A percentile compares a stretch with the other conserved stretches of the same genome.
These are phyloP conservation scores for Protomyces gravidus DNA, from an alignment of 1,139 yeast genomes.

Conservation along the genomic window DNA sequence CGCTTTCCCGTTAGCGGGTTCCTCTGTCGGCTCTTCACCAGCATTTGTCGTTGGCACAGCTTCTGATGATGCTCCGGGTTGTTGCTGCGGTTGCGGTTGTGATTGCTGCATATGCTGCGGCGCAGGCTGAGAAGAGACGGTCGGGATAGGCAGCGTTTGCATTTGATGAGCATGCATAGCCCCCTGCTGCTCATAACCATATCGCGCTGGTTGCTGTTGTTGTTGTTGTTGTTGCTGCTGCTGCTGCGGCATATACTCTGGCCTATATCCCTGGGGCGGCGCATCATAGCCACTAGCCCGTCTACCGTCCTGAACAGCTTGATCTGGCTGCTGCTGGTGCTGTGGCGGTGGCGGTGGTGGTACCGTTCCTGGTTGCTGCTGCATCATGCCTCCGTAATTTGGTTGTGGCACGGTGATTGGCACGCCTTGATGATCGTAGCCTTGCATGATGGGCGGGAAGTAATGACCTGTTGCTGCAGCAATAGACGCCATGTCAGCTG, in stretches of 20 bases:
- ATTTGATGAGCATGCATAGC: background rate
- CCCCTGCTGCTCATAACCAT: conserved; percentile 6
- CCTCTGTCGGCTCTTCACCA: background rate
- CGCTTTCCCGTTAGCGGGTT: background rate
- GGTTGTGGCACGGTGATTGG: background rate
- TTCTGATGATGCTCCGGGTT: background rate
- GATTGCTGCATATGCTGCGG: conserved; percentile 15
- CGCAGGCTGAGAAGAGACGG: background rate
- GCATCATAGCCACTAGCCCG: background rate
- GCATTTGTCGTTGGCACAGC: background rate
- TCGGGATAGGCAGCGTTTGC: background rate
- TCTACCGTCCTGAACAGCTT: background rate
- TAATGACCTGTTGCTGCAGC: background rate
- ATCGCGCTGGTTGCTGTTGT: conserved; percentile 3
- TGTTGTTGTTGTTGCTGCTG: conserved; percentile 14
- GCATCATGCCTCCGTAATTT: background rate
- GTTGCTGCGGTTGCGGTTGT: conserved; percentile 10
- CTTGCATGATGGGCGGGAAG: background rate
- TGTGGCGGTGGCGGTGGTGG: background rate
- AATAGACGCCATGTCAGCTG: background rate
- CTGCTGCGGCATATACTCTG: background rate
- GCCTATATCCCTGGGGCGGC: background rate
- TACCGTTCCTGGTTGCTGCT: too few relatives aligned
- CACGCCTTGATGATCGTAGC: background rate
- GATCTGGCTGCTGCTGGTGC: background rate